Conservation (phyloP, 441 rosid genomes). For the Populus trichocarpa region DNA sequence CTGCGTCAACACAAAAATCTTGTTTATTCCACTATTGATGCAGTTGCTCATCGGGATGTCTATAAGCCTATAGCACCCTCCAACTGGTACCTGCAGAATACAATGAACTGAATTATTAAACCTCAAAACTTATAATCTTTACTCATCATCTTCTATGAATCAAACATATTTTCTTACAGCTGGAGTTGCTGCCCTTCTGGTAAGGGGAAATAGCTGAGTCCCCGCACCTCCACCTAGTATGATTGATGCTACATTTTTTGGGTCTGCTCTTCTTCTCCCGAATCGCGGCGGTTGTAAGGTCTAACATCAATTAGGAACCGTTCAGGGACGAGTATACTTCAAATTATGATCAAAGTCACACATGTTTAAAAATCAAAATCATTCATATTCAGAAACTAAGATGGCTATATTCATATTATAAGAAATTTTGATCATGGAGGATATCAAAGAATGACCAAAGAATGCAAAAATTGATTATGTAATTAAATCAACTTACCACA, state of each 20-base stretch:
- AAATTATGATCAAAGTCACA: neutral
- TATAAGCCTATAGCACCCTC: conserved; percentile 83
- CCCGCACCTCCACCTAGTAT: conserved; percentile 94
- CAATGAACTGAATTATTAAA: conserved; percentile 5
- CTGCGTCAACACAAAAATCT: conserved; percentile 82
- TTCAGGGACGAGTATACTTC: neutral
- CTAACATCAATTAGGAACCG: conserved; percentile 29
- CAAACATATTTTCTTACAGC: conserved; percentile 50
- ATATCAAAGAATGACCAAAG: neutral
- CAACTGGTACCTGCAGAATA: conserved; percentile 73
- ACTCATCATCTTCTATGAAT: neutral
- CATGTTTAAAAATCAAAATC: neutral
- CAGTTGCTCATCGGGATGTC: conserved; percentile 97
- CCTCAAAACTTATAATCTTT: neutral
- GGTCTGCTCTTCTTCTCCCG: conserved; percentile 59
- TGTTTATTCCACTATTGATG: conserved; percentile 87
- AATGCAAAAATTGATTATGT: neutral
- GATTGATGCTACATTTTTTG: conserved; percentile 78
- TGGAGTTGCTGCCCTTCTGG: conserved; percentile 80
- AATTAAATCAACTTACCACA: conserved; percentile 38
- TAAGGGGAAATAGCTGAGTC: conserved; percentile 83
- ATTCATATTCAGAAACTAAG: neutral
- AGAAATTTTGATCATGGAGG: neutral
- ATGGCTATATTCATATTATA: neutral
- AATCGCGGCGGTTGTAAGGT: conserved; percentile 40